phyloP scores from a whole-genome alignment of 2,329 filamentous ascomycete genomes.

The Nemania bipapillata region DNA sequence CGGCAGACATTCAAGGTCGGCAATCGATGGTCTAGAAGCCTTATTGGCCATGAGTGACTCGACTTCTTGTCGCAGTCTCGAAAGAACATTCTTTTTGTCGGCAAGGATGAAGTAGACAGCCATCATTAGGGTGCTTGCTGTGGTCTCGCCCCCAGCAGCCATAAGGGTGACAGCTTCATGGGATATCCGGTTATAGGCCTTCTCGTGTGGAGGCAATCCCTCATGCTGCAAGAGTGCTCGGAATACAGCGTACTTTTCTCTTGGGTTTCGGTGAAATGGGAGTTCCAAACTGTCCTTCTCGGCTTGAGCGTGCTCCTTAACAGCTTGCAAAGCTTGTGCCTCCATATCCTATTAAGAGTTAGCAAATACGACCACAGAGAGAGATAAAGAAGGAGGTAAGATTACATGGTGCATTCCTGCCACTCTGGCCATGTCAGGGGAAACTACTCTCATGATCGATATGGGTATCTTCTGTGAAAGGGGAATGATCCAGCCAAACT shows the following conservation, averaged over 20 bases:
- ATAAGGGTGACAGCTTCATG: constrained; percentile 38
- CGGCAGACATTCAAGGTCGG: constrained; percentile 34
- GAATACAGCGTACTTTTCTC: constrained; percentile 32
- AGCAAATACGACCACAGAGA: not conserved
- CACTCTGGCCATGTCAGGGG: constrained; percentile 26
- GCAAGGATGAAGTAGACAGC: constrained; percentile 34
- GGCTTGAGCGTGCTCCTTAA: constrained; percentile 20
- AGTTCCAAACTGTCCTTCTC: not conserved
- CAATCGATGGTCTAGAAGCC: constrained; percentile 30
- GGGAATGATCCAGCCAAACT: constrained; percentile 38
- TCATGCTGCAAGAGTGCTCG: constrained; percentile 26
- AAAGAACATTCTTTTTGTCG: constrained; percentile 24
- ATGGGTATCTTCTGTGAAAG: constrained; percentile 29
- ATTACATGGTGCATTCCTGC: constrained; percentile 35
- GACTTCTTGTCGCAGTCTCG: constrained; percentile 30
- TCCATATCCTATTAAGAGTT: constrained; percentile 30
- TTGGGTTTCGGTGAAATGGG: constrained; percentile 19
- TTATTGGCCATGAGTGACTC: constrained; percentile 12
- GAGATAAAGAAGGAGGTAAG: not conserved
- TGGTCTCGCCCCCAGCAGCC: constrained; percentile 37
- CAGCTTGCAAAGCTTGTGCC: constrained; percentile 22
- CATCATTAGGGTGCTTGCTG: constrained; percentile 19
- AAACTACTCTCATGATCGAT: constrained; percentile 14
- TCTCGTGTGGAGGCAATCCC: constrained; percentile 31
- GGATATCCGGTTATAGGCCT: constrained; percentile 34